Evolutionary conservation across 2,329 filamentous ascomycete genomes (phyloP).

Genomic region (Epichloe aotearoae): DNA sequence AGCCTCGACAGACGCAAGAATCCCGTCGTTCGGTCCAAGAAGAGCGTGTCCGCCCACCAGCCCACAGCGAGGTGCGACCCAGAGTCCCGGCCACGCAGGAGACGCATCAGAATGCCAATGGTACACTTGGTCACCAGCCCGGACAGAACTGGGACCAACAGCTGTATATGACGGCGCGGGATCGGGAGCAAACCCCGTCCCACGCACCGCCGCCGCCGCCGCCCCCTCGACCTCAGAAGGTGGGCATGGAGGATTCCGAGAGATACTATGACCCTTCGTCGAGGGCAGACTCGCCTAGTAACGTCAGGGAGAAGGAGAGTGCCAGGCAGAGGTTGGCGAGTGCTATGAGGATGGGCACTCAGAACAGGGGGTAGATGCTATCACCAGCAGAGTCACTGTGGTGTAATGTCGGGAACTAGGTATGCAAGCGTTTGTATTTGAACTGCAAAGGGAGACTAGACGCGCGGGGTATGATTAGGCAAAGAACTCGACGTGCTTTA

Average conservation of each 20-base stretch:
- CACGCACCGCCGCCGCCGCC: conserved; percentile 23
- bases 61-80: conserved; percentile 4
- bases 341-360: conserved; percentile 17
- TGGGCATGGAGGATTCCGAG: conserved; percentile 22
- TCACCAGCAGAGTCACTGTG: too few relatives aligned
- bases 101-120: conserved; percentile 9
- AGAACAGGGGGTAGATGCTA: background rate
- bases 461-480: too few relatives aligned
- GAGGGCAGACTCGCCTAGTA: conserved; percentile 7
- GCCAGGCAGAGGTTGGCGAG: conserved; percentile 20
- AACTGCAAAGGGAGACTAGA: too few relatives aligned
- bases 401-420: too few relatives aligned
- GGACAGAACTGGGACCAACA: conserved; percentile 4
- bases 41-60: conserved; percentile 1
- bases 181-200: conserved; percentile 17
- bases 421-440: too few relatives aligned
- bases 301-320: conserved; percentile 15
- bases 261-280: conserved; percentile 18
- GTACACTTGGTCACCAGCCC: conserved; percentile 12
- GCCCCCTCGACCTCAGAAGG: conserved; percentile 24
- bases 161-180: conserved; percentile 9
- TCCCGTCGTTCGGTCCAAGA: conserved; percentile 4
- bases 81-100: conserved; percentile 12
- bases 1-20: conserved; percentile 5
- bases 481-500: too few relatives aligned